Base-by-base conservation (phyloP, 2,329 filamentous ascomycete genomes). In the Gnomoniopsis smithogilvyi region DNA sequence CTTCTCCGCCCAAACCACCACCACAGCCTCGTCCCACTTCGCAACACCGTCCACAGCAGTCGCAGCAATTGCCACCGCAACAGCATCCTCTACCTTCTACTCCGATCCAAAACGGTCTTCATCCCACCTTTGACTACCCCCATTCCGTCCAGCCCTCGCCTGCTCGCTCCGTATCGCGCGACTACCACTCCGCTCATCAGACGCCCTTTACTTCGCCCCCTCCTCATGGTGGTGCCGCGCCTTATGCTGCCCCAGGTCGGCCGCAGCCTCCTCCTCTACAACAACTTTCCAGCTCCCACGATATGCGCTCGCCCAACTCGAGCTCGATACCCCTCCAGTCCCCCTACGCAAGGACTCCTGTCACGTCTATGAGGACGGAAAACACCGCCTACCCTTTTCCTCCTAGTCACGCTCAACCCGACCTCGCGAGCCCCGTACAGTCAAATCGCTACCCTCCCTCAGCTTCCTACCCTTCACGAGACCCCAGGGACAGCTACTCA, bases 341-440 rank as follows among this genome's bases (percentile, higher is more conserved):
- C 3, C 76, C 81, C 2, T 84, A 83, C 65, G 83, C 80, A 55
- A 76, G 78, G 26, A 79, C 79, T 11, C 77, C 79, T 22, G 77
- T 75, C 3, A 77, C 79, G 34, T 76, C 79, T 3, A 66, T 73
- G 49, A 77, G 74, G 63, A 70, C 67, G 14, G 67, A 72, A 41
- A 70, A 72, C 62, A 69, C 73, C 49, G 80, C 77, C 26, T 84
- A 82, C 64, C 80, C 81, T 1, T 84, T 84, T 51, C 80, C 81
- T 30, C 60, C 60, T 46, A 53, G 57, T 21, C 71, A 74, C 22
- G 69, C 71, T 38, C 68, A 75, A 30, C 74, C 76, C 36, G 74
- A 77, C 56, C 71, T 78, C 34, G 70, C 73, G 26, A 84, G 81
- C 64, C 81, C 81, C 22, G 74, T 77, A 59, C 79, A 81, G 68